phyloP scores from a whole-genome alignment of 495 filamentous ascomycete species.

The Immersiella caudata region DNA sequence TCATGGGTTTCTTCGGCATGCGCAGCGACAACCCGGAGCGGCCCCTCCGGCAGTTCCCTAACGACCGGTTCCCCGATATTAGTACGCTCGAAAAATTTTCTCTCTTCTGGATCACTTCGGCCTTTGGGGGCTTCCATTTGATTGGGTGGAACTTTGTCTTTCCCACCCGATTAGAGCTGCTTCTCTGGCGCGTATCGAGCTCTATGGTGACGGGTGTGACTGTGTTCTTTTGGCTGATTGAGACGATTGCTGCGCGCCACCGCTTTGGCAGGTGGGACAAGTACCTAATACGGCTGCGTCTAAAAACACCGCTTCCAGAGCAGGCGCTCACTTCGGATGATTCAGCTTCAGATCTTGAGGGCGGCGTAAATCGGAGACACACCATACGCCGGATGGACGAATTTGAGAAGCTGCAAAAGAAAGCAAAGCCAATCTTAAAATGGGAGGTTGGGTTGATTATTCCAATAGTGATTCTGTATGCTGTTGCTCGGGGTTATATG shows the following conservation, averaged over 20 bases:
- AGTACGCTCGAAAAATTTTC: conserved; percentile 12
- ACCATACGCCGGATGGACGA: too few species aligned
- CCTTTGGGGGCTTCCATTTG: conserved; percentile 42
- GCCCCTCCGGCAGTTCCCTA: conserved; percentile 24
- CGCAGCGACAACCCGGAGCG: conserved; percentile 11
- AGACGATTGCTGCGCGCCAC: background rate
- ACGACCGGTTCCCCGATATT: conserved; percentile 25
- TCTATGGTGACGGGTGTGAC: background rate
- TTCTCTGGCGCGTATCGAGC: background rate
- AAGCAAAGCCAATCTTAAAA: too few species aligned
- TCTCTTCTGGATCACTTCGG: conserved; percentile 19
- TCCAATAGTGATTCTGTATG: too few species aligned
- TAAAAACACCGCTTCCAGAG: too few species aligned
- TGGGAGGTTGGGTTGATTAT: too few species aligned
- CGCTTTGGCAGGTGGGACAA: background rate
- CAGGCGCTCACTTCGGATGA: too few species aligned
- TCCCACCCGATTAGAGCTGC: conserved; percentile 35
- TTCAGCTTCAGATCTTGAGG: too few species aligned
- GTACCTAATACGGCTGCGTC: too few species aligned
- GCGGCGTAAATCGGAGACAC: too few species aligned
- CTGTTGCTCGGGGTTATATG: too few species aligned
- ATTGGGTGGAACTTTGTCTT: conserved; percentile 46
- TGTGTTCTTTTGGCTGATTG: background rate
- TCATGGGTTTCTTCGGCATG: conserved; percentile 18
- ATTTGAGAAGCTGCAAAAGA: too few species aligned